A percentile compares a stretch with the other conserved stretches of the same genome.
phyloP scores from a whole-genome alignment of 208 protist species.

The Trypanosoma congolense region DNA sequence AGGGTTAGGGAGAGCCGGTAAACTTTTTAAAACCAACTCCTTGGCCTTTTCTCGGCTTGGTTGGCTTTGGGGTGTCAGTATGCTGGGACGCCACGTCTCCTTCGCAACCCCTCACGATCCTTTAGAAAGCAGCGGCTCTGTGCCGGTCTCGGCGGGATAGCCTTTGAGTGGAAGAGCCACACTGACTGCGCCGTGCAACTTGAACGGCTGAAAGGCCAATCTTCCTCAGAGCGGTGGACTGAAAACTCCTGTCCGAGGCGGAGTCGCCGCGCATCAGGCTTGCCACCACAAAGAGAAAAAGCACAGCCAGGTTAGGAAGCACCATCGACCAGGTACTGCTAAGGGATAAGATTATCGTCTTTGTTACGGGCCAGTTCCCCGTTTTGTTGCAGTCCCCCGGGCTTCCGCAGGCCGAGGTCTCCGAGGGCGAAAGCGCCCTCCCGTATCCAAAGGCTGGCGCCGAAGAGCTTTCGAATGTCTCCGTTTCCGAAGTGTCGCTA shows the following conservation, averaged over 20 bases:
- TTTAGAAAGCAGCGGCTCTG: constrained; percentile 67
- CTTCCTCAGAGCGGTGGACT: constrained; percentile 56
- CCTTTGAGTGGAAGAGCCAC: constrained; percentile 71
- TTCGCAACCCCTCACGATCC: constrained; percentile 19
- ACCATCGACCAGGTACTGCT: constrained; percentile 81
- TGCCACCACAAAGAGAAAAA: constrained; percentile 66
- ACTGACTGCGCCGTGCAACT: constrained; percentile 52
- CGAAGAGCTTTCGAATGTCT: too few species aligned
- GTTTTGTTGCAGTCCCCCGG: constrained; percentile 20
- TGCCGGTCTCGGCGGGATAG: constrained; percentile 58
- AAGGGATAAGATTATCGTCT: constrained; percentile 59
- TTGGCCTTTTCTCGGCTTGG: too few species aligned
- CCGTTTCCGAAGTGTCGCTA: too few species aligned
- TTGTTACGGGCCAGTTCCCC: constrained; percentile 22
- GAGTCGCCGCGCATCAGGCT: constrained; percentile 50
- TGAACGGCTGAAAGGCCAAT: constrained; percentile 70
- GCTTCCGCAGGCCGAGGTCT: constrained; percentile 35
- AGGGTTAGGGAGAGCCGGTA: too few species aligned
- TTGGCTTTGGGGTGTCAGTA: too few species aligned
- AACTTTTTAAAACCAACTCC: too few species aligned
- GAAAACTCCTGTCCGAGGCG: constrained; percentile 59
- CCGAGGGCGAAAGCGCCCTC: constrained; percentile 24
- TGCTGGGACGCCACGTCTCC: constrained; percentile 32
- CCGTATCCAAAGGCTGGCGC: too few species aligned
- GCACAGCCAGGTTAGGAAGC: constrained; percentile 62